Percentiles rank a stretch among this genome's conserved stretches.
phyloP scores from a whole-genome alignment of 352 stramenopile species.

The Thraustotheca clavata region DNA sequence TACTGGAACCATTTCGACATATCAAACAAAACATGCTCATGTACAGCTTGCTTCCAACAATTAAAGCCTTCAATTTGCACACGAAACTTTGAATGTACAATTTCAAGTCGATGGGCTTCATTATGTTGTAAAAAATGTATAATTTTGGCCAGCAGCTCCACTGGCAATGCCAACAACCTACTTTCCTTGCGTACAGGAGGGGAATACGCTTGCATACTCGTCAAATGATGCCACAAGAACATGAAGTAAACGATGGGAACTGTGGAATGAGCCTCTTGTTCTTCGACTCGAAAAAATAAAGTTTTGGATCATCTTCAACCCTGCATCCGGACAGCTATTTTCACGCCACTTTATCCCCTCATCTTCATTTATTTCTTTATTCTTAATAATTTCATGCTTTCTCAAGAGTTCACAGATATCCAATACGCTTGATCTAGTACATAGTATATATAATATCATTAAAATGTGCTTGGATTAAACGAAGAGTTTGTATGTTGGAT shows the following conservation, averaged over 20 bases:
- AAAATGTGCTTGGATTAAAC: too few species aligned
- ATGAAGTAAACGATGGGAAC: not conserved
- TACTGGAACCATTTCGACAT: slow-evolving; percentile 13
- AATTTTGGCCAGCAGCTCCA: slow-evolving; percentile 9
- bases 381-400: too few species aligned
- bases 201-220: not conserved
- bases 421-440: too few species aligned
- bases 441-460: too few species aligned
- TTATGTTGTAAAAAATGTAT: not conserved
- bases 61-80: slow-evolving; percentile 15
- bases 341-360: too few species aligned
- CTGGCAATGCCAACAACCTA: not conserved
- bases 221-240: slow-evolving; percentile 13
- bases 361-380: too few species aligned
- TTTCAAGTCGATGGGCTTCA: slow-evolving; percentile 11
- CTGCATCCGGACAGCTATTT: not conserved
- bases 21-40: not conserved
- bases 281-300: not conserved
- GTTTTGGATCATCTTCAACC: slow-evolving; percentile 3
- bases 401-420: too few species aligned
- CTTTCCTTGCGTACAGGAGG: not conserved
- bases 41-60: slow-evolving; percentile 12
- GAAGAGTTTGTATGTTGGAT: too few species aligned
- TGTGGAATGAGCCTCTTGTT: not conserved
- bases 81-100: slow-evolving; percentile 1